Base-by-base conservation (phyloP, 2,329 filamentous ascomycete genomes). In the Aspergillus bombycis region DNA sequence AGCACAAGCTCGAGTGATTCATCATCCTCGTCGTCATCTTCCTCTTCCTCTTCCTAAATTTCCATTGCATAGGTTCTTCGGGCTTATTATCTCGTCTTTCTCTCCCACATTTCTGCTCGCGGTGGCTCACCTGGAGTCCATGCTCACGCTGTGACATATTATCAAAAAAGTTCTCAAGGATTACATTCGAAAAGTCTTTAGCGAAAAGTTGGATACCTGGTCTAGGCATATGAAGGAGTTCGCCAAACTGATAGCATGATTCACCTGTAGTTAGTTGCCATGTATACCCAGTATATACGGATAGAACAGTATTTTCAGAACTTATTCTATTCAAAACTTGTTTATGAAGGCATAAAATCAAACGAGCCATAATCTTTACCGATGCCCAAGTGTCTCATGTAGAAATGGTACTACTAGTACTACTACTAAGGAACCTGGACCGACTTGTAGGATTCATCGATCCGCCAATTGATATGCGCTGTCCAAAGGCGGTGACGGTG, bases 401-500 rank as follows among this genome's bases (percentile, higher is more conserved):
- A n/a, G 38, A 9, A 41, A 36, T 36, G 26, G 26, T 26, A 26
- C 26, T 32, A 32, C 32, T 32, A 41, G 19, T 16, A 36, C 6
- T 36, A n/a, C n/a, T n/a, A n/a, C n/a, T n/a, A n/a, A n/a, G n/a
- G n/a, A n/a, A n/a, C n/a, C n/a, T n/a, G n/a, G n/a, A n/a, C n/a
- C n/a, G 14, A 36, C 6, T 41, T 41, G 11, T 23, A 23, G 21
- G 21, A 23, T 46, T 23, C 43, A 23, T 26, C 26, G 7, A 48
- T 48, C 21, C 45, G 45, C 45, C 45, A 48, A 48, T 48, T 28
- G 45, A 19, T 45, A 50, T 38, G n/a, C 26, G 21, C 10, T 26
- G 52, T 55, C 11, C 52, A 55, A 55, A 76, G 75, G 75, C 75
- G 75, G 75, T 77, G 74, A 75, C 64, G 38, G 58, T 55, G 56